Conservation (phyloP, 768 basidiomycete species). For the Erythrobasidium yunnanense region DNA sequence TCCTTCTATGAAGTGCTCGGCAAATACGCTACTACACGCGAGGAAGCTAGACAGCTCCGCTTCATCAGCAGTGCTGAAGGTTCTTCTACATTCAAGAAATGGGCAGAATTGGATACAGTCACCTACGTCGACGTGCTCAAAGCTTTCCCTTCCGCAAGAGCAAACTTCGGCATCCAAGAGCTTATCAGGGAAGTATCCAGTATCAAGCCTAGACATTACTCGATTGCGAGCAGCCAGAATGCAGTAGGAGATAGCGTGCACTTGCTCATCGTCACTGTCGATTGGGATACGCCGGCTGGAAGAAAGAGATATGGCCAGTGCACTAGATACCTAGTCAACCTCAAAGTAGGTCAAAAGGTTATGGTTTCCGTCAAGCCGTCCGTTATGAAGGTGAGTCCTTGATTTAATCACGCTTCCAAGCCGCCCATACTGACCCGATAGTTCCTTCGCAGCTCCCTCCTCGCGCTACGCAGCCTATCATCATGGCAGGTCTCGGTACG, state of each 20-base stretch:
- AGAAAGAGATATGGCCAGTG: slow-evolving; percentile 69
- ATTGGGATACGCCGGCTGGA: slow-evolving; percentile 82
- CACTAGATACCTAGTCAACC: slow-evolving; percentile 78
- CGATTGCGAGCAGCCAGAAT: slow-evolving; percentile 89
- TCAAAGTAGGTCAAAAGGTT: slow-evolving; percentile 78
- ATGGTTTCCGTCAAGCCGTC: slow-evolving; percentile 97
- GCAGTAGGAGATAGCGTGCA: slow-evolving; percentile 92
- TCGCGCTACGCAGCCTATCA: slow-evolving; percentile 72
- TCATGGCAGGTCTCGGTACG: slow-evolving; percentile 97
- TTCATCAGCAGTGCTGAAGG: slow-evolving; percentile 94
- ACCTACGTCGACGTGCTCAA: slow-evolving; percentile 78
- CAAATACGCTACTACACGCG: slow-evolving; percentile 55
- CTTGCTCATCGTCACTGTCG: slow-evolving; percentile 87
- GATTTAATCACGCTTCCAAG: background rate
- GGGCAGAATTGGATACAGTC: slow-evolving; percentile 87
- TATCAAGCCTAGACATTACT: slow-evolving; percentile 95
- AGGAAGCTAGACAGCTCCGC: slow-evolving; percentile 66
- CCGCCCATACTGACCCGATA: background rate
- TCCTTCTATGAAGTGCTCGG: slow-evolving; percentile 85
- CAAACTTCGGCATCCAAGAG: slow-evolving; percentile 44
- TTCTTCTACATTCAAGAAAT: slow-evolving; percentile 80
- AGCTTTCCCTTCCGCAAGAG: slow-evolving; percentile 65
- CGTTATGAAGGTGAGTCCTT: slow-evolving; percentile 77
- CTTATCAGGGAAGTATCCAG: slow-evolving; percentile 75
- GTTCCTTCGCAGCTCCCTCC: slow-evolving; percentile 58